A percentile compares a stretch with the other conserved stretches of the same genome.
phyloP scores from a whole-genome alignment of 192 early-diverging fungal genomes.

The Coemansia sp. region DNA sequence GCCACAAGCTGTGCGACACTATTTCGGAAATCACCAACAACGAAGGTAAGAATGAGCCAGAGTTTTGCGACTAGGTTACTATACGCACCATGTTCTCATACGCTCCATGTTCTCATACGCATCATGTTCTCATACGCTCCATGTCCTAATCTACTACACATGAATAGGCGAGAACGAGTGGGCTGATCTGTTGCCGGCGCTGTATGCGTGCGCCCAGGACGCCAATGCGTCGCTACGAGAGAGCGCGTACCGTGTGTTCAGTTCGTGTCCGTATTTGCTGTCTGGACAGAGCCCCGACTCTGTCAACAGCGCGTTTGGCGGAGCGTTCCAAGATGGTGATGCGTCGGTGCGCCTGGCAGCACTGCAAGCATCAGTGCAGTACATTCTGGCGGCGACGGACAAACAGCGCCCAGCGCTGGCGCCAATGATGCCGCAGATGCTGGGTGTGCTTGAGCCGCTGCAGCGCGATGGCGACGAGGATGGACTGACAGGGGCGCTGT shows the following conservation, averaged over 20 bases:
- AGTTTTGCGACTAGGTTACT: background rate
- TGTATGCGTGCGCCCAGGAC: conserved; percentile 82
- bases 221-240: conserved; percentile 74
- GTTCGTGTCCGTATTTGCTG: conserved; percentile 77
- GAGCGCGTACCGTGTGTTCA: conserved; percentile 88
- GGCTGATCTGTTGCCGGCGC: conserved; percentile 75
- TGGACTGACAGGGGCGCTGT: conserved; percentile 68
- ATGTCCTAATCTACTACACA: no score
- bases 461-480: conserved; percentile 70
- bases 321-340: conserved; percentile 70
- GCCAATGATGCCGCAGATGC: conserved; percentile 74
- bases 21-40: conserved; percentile 82
- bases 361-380: conserved; percentile 74
- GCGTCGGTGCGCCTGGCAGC: conserved; percentile 71
- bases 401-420: conserved; percentile 47
- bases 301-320: conserved; percentile 70
- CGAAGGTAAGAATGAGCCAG: conserved; percentile 37
- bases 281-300: conserved; percentile 67
- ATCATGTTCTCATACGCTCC: no score
- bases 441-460: conserved; percentile 75
- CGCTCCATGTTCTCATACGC: no score
- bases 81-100: no score
- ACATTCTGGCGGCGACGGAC: conserved; percentile 69
- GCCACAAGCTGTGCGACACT: conserved; percentile 94
- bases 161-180: conserved; percentile 54